These are phyloP conservation scores for Entomortierella parvispora DNA, from an alignment of 192 early-diverging fungal species.

Conservation along the genomic window DNA sequence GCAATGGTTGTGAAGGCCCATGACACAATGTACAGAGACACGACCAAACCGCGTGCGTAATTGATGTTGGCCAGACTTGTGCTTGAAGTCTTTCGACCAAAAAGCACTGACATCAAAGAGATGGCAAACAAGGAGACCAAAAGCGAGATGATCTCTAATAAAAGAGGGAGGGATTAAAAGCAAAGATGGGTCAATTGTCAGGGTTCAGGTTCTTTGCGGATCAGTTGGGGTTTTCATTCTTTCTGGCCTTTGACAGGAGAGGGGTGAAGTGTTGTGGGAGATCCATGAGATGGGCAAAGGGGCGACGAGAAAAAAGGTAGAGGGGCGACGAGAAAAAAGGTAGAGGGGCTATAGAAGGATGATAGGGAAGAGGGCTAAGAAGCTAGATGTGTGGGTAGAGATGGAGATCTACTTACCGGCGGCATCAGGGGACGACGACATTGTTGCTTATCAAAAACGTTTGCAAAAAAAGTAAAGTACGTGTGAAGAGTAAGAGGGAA, in stretches of 20 bases:
- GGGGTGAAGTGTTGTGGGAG: too few relatives aligned
- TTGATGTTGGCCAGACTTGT: slow-evolving; percentile 48
- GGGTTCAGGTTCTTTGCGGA: background rate
- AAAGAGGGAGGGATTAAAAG: background rate
- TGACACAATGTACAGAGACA: slow-evolving; percentile 52
- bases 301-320: slow-evolving; percentile 10
- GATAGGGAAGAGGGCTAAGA: background rate
- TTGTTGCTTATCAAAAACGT: background rate
- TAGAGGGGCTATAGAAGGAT: background rate
- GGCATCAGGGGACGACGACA: too few relatives aligned
- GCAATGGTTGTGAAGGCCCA: slow-evolving; percentile 57
- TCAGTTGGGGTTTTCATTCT: too few relatives aligned
- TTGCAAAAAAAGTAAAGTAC: background rate
- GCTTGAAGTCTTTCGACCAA: slow-evolving; percentile 55
- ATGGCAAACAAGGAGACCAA: slow-evolving; percentile 52
- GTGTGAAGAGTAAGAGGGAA: background rate
- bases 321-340: background rate
- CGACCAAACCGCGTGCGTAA: slow-evolving; percentile 56
- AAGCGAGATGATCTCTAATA: slow-evolving; percentile 46
- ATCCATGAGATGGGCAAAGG: too few relatives aligned
- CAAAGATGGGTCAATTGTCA: background rate
- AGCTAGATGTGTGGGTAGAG: background rate
- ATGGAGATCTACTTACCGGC: too few relatives aligned
- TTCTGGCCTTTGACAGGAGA: too few relatives aligned
- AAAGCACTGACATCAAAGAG: slow-evolving; percentile 45